A percentile compares a stretch with the other conserved stretches of the same genome.
Conservation (phyloP, 257 asterid species). For the Prunella vulgaris region DNA sequence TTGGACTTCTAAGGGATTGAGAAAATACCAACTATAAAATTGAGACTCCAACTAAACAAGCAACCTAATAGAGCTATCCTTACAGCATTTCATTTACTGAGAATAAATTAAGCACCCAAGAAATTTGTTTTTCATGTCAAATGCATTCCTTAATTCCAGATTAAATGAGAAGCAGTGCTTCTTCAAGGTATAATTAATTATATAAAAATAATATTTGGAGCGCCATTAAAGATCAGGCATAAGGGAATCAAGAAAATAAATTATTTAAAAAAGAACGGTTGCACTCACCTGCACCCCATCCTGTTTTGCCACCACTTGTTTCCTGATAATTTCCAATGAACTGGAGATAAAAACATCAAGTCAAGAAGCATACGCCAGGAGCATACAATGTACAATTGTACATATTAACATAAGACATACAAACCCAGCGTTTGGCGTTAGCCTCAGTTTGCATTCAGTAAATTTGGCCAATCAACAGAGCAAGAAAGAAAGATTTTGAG, state of each 20-base stretch:
- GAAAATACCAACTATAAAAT: background rate
- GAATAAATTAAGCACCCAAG: background rate
- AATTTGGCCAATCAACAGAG: background rate
- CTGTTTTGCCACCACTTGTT: constrained; percentile 65
- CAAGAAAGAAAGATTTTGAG: background rate
- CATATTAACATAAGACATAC: background rate
- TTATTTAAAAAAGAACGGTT: background rate
- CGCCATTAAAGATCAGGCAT: background rate
- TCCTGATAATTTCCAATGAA: constrained; percentile 96
- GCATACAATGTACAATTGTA: background rate
- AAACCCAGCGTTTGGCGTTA: background rate
- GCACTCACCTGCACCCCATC: constrained; percentile 94
- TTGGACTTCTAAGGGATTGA: background rate
- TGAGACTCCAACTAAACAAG: background rate
- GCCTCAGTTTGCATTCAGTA: background rate
- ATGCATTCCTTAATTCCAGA: background rate
- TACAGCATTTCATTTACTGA: background rate
- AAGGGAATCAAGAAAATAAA: background rate
- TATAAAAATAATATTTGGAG: background rate
- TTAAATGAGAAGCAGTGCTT: background rate
- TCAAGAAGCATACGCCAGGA: constrained; percentile 23
- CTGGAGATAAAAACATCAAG: constrained; percentile 42
- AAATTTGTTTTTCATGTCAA: background rate
- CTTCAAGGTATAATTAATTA: background rate
- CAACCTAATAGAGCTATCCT: background rate